Evolutionary conservation across 768 basidiomycete species (phyloP), one percentile per base, ranked within the genome.

Genomic region (Boletus subparvulus): DNA sequence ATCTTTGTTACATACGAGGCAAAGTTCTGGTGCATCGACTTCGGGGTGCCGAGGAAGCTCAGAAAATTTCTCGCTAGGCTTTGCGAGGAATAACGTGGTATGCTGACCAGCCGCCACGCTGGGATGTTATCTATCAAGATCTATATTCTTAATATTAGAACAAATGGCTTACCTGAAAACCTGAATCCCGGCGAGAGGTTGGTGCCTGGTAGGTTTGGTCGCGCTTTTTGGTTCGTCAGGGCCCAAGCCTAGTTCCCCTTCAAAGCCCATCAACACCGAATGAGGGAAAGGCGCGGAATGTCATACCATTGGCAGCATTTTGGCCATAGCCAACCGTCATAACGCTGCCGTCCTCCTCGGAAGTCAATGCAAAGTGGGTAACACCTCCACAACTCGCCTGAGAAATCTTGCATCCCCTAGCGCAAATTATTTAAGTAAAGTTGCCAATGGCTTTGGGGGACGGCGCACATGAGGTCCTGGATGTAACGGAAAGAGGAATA

Each of bases 311-410:
- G n/a, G 83, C 81, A n/a, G 90, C 90, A 61, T 89, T 90, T 67
- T 92, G 90, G 1, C 90, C 90, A 80, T 87, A 92, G 5, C 85
- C 87, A 30, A 96, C 86, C 4, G 91, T 90, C 87, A 96, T 92
- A 0, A 84, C 74, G n/a, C 75, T 70, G 33, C 77, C 84, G 40
- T 91, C 88, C 16, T 90, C 87, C 47, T 94, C 92, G 3, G 84
- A 80, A 1, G 88, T 83, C 30, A 90, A 76, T 7, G 87, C 78
- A 79, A 91, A 97, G 67, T 96, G 91, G 0, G 94, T 94, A 16
- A 94, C 92, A 17, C 94, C 94, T 33, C 96, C 96, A 42, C 86
- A 88, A 17, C 80, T 75, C 2, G 86, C 86, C 8, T 81, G 75
- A 21, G 74, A 73, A 30, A 91, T 83, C 67, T 92, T 92, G 77